These are phyloP conservation scores for Periconia sp. DNA, from an alignment of 2,329 filamentous ascomycete genomes.

Conservation along the genomic window DNA sequence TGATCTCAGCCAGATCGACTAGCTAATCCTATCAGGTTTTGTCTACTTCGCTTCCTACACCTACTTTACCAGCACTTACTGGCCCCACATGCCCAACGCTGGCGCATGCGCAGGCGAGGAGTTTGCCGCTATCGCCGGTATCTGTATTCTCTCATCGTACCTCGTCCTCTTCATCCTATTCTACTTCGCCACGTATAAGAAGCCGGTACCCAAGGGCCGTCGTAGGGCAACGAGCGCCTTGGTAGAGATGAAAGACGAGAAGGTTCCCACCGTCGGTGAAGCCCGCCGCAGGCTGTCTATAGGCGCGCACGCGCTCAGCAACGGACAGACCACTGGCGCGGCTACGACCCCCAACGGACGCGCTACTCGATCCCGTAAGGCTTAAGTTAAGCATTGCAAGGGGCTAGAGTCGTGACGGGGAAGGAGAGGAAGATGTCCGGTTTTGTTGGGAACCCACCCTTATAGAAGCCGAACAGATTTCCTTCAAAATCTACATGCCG, in stretches of 20 bases:
- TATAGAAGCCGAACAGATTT: not conserved
- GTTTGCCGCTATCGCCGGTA: constrained; percentile 90
- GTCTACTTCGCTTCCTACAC: constrained; percentile 99
- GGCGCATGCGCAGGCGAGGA: constrained; percentile 94
- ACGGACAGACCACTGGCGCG: constrained; percentile 44
- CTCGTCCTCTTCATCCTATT: constrained; percentile 98
- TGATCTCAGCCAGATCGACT: constrained; percentile 12
- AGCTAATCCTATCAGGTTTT: constrained; percentile 64
- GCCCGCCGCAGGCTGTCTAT: constrained; percentile 55
- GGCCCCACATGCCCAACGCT: constrained; percentile 76
- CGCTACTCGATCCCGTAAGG: constrained; percentile 70
- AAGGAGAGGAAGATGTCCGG: not conserved
- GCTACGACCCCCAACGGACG: constrained; percentile 57
- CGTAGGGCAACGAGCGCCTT: constrained; percentile 80
- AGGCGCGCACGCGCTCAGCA: constrained; percentile 38
- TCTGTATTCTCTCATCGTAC: constrained; percentile 91
- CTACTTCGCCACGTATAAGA: constrained; percentile 96
- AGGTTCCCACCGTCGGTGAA: constrained; percentile 59
- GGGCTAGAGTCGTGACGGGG: not conserved
- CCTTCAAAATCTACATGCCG: not conserved
- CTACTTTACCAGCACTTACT: constrained; percentile 94
- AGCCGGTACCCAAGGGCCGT: constrained; percentile 72
- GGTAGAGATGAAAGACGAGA: constrained; percentile 78
- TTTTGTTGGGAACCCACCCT: not conserved
- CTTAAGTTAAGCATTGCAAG: constrained; percentile 47